Conservation (phyloP, 495 filamentous ascomycete genomes). For the Cudoniella acicularis region DNA sequence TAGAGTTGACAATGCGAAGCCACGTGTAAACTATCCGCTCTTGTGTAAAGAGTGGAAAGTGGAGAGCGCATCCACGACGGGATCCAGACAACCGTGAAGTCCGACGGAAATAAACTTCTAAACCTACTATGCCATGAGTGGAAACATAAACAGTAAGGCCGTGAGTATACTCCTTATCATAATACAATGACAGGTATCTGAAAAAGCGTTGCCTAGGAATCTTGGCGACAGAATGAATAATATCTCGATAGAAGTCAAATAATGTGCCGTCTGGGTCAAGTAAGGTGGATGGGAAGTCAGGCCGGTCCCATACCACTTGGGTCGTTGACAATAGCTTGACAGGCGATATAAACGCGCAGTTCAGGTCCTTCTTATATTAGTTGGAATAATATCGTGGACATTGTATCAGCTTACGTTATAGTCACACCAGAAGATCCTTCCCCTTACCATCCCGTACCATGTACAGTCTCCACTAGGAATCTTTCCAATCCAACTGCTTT, state of each 20-base stretch:
- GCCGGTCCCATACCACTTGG: constrained; percentile 14
- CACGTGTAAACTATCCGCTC: constrained; percentile 13
- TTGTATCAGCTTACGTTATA: constrained; percentile 14
- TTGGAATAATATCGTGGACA: neutral
- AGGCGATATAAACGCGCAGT: constrained; percentile 4
- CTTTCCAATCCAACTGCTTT: constrained; percentile 12
- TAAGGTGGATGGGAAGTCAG: constrained; percentile 5
- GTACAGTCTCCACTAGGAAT: constrained; percentile 4
- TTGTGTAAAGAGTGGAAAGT: constrained; percentile 2
- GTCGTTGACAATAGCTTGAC: neutral
- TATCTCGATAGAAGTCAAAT: constrained; percentile 14
- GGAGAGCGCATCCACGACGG: constrained; percentile 1
- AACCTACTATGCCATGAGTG: neutral
- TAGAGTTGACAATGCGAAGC: constrained; percentile 10
- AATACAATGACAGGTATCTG: constrained; percentile 15
- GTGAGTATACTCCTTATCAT: constrained; percentile 1
- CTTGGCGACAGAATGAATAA: neutral
- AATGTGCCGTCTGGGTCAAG: constrained; percentile 5
- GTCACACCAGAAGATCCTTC: neutral
- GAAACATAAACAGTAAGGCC: constrained; percentile 12
- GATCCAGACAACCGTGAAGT: constrained; percentile 1
- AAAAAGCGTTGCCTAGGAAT: constrained; percentile 9
- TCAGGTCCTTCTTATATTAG: constrained; percentile 9
- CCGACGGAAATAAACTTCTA: constrained; percentile 11
- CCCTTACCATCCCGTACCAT: constrained; percentile 10